phyloP scores from a whole-genome alignment of 2,329 filamentous ascomycete genomes.

The Aspergillus sp. region DNA sequence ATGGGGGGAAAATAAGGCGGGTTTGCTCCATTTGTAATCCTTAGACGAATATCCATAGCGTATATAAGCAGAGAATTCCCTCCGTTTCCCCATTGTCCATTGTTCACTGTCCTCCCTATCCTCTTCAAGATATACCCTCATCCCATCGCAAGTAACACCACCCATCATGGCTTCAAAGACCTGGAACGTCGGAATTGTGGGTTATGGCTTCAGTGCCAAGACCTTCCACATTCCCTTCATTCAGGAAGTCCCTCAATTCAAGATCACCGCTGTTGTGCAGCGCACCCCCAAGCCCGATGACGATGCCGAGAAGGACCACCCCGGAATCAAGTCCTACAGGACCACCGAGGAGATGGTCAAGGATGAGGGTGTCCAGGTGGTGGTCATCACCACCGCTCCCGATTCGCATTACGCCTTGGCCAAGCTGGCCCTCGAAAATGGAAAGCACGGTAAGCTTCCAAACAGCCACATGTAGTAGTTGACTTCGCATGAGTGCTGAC shows the following conservation, averaged over 20 bases:
- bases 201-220: constrained; percentile 69
- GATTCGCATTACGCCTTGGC: constrained; percentile 68
- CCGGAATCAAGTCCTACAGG: constrained; percentile 64
- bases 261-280: constrained; percentile 74
- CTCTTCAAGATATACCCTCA: not conserved
- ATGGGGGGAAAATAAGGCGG: not conserved
- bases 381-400: constrained; percentile 71
- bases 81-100: not conserved
- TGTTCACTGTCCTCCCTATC: not conserved
- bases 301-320: constrained; percentile 70
- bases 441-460: constrained; percentile 61
- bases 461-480: not conserved
- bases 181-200: constrained; percentile 61
- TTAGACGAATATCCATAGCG: not conserved
- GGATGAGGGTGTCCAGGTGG: constrained; percentile 66
- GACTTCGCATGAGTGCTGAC: not conserved
- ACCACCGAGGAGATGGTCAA: constrained; percentile 63
- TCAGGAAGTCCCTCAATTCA: constrained; percentile 62
- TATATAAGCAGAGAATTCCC: constrained; percentile 10
- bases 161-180: constrained; percentile 44
- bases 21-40: not conserved
- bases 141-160: constrained; percentile 23
- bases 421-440: constrained; percentile 64
- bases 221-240: constrained; percentile 84
- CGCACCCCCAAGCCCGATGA: constrained; percentile 64